A percentile compares a stretch with the other conserved stretches of the same genome.
phyloP scores from a whole-genome alignment of 176 grass and related monocot species.

The Triticum turgidum region DNA sequence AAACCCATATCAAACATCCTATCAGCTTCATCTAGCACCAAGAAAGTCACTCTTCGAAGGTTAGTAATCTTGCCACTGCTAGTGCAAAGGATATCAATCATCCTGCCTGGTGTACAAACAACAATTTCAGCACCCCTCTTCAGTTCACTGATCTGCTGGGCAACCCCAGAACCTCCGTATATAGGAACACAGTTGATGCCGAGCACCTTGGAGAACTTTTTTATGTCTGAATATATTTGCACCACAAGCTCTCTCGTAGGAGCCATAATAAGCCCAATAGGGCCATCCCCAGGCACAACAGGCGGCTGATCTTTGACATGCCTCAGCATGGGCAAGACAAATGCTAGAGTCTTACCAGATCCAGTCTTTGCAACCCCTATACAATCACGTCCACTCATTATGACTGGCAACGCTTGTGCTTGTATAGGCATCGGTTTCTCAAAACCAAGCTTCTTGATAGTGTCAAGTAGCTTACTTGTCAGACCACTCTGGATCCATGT shows the following conservation, averaged over 20 bases:
- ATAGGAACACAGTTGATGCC: conserved; percentile 90
- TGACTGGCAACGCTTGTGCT: conserved; percentile 71
- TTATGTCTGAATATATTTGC: conserved; percentile 93
- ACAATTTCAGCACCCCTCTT: conserved; percentile 94
- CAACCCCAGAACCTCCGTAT: conserved; percentile 93
- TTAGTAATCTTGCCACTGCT: conserved; percentile 95
- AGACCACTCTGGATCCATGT: conserved; percentile 90
- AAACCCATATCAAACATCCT: conserved; percentile 99
- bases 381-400: conserved; percentile 97
- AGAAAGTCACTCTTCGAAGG: conserved; percentile 84
- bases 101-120: conserved; percentile 90
- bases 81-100: conserved; percentile 97
- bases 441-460: conserved; percentile 91
- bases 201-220: conserved; percentile 84
- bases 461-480: conserved; percentile 91
- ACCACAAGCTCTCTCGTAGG: conserved; percentile 94
- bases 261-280: conserved; percentile 92
- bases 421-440: conserved; percentile 98
- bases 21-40: conserved; percentile 98
- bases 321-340: conserved; percentile 96
- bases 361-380: conserved; percentile 96
- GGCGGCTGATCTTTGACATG: conserved; percentile 94
- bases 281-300: conserved; percentile 86
- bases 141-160: conserved; percentile 95
- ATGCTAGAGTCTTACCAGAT: conserved; percentile 93